Evolutionary conservation across 192 early-diverging fungal species (phyloP).

Genomic region (Podila epigama): DNA sequence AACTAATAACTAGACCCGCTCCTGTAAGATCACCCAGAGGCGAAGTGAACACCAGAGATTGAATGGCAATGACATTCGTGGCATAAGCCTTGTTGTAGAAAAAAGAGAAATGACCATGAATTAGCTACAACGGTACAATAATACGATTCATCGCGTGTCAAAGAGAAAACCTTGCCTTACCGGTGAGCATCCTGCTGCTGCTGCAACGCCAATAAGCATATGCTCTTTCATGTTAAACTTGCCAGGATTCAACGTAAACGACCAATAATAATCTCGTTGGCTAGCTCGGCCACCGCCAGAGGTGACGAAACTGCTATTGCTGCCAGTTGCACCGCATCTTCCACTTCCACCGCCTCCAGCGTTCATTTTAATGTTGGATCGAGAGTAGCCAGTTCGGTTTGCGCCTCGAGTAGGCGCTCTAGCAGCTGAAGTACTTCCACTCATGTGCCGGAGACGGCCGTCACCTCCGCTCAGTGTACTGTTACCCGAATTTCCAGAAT

Average conservation of each 20-base stretch:
- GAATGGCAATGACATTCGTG: conserved; percentile 36
- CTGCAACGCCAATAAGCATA: conserved; percentile 64
- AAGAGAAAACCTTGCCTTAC: conserved; percentile 7
- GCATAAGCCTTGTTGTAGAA: conserved; percentile 26
- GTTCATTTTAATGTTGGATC: conserved; percentile 3
- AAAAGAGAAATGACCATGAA: not conserved
- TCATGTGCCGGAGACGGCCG: not conserved
- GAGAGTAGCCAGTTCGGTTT: conserved; percentile 2
- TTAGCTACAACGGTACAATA: too few relatives aligned
- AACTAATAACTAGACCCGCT: conserved; percentile 30
- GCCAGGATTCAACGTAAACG: conserved; percentile 36
- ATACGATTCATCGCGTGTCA: not conserved
- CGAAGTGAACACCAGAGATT: conserved; percentile 17
- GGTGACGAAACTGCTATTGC: not conserved
- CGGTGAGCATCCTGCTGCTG: conserved; percentile 59
- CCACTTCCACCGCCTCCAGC: too few relatives aligned
- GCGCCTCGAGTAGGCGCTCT: conserved; percentile 11
- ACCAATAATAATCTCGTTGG: conserved; percentile 5
- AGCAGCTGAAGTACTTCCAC: not conserved
- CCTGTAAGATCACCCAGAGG: conserved; percentile 24
- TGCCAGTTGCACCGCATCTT: not conserved
- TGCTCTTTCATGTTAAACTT: conserved; percentile 78
- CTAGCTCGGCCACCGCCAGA: not conserved
- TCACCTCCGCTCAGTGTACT: conserved; percentile 10
- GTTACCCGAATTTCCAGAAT: conserved; percentile 4